A percentile compares a stretch with the other conserved stretches of the same genome.
These are phyloP conservation scores for Penicillium macrosclerotiorum DNA, from an alignment of 495 filamentous ascomycete genomes.

Conservation along the genomic window DNA sequence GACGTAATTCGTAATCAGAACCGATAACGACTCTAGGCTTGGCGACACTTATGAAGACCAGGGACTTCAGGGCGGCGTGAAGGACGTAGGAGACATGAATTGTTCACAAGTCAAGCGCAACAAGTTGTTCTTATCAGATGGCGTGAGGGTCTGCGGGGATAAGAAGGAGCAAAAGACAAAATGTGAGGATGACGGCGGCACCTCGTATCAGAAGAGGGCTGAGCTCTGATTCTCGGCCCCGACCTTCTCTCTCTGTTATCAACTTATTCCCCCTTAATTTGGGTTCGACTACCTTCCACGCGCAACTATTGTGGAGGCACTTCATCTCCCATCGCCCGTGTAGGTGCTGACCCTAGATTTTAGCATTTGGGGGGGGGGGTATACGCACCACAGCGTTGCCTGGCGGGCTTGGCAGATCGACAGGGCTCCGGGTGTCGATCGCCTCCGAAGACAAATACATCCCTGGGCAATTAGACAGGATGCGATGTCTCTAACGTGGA, in stretches of 20 bases:
- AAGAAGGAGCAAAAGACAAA: slow-evolving; percentile 11
- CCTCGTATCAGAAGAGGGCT: slow-evolving; percentile 6
- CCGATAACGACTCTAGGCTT: slow-evolving; percentile 11
- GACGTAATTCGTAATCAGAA: slow-evolving; percentile 15
- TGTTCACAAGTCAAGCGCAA: slow-evolving; percentile 3
- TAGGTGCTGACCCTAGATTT: slow-evolving; percentile 3
- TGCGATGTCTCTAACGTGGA: no score
- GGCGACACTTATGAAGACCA: slow-evolving; percentile 9
- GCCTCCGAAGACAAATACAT: background rate
- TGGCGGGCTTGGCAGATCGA: slow-evolving; percentile 23
- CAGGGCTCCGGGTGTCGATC: slow-evolving; percentile 3
- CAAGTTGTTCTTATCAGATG: slow-evolving; percentile 11
- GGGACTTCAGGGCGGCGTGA: background rate
- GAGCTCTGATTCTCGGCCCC: background rate
- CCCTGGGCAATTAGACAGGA: background rate
- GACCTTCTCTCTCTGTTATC: background rate
- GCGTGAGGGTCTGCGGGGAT: slow-evolving; percentile 4
- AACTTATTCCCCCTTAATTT: background rate
- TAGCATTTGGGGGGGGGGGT: background rate
- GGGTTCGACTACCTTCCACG: slow-evolving; percentile 9
- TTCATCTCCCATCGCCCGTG: background rate
- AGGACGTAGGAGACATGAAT: slow-evolving; percentile 4
- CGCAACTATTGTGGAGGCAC: slow-evolving; percentile 1
- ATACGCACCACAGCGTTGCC: slow-evolving; percentile 23
- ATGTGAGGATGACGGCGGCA: slow-evolving; percentile 19